Evolutionary conservation across 768 basidiomycete species (phyloP).

Genomic region (Suillus subluteus): DNA sequence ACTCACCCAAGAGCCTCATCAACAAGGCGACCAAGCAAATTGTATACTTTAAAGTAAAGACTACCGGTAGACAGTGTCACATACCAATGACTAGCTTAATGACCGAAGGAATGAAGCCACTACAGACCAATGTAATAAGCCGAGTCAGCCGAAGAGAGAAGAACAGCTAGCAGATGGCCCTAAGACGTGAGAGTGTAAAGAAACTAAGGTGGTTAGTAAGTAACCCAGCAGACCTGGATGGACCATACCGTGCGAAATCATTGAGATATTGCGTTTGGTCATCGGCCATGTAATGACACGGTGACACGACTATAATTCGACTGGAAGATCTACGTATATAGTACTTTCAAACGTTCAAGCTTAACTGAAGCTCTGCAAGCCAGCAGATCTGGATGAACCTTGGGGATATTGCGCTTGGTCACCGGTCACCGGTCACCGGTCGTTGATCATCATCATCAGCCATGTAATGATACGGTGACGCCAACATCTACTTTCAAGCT

Average conservation of each 20-base stretch:
- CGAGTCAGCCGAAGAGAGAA: neutral
- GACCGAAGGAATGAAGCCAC: neutral
- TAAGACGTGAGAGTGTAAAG: too few species aligned
- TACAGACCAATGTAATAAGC: neutral
- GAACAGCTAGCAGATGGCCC: too few species aligned
- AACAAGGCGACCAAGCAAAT: neutral
- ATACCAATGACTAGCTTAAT: constrained; percentile 1
- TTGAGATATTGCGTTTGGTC: too few species aligned
- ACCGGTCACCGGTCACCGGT: too few species aligned
- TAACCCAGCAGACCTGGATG: neutral
- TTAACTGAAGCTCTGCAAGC: neutral
- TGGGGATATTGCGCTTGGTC: too few species aligned
- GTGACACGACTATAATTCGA: neutral
- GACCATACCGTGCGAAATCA: too few species aligned
- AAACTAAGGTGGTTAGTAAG: too few species aligned
- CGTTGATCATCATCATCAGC: too few species aligned
- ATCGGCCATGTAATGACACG: neutral
- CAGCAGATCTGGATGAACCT: neutral
- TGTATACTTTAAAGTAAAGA: neutral
- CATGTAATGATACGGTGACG: too few species aligned
- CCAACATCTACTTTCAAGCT: too few species aligned
- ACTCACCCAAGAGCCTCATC: too few species aligned
- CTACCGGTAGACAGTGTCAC: neutral
- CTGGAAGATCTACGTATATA: too few species aligned
- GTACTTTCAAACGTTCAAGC: neutral